These are phyloP conservation scores for Flaveria linearis DNA, from an alignment of 129 eudicot genomes.

Conservation along the genomic window DNA sequence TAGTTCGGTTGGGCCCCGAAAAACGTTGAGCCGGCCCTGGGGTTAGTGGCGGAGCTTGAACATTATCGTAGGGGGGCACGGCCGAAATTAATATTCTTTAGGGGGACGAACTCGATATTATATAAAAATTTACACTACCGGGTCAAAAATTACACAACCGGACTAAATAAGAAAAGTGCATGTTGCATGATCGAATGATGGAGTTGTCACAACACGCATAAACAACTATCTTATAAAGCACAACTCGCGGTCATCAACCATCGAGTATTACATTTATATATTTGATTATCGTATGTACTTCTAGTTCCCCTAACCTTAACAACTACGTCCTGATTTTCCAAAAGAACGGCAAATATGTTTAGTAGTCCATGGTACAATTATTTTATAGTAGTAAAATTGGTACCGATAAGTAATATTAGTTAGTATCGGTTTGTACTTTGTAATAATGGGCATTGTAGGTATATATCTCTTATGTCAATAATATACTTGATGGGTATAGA, in stretches of 20 bases:
- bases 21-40: no score
- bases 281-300: background rate
- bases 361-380: background rate
- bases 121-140: no score
- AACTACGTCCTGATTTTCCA: background rate
- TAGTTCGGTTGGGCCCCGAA: no score
- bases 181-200: no score
- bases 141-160: no score
- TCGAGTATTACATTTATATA: background rate
- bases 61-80: no score
- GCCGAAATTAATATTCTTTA: no score
- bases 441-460: slow-evolving; percentile 32
- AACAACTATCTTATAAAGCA: background rate
- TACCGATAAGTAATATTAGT: background rate
- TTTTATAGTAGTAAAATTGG: background rate
- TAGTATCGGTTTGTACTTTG: background rate
- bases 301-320: background rate
- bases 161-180: no score
- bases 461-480: slow-evolving; percentile 27
- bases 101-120: no score
- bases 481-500: slow-evolving; percentile 36
- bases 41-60: no score
- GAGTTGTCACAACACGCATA: background rate
- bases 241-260: background rate
- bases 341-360: background rate